Evolutionary conservation across 169 alveolate species (phyloP).

Genomic region (Plasmodium vinckei): DNA sequence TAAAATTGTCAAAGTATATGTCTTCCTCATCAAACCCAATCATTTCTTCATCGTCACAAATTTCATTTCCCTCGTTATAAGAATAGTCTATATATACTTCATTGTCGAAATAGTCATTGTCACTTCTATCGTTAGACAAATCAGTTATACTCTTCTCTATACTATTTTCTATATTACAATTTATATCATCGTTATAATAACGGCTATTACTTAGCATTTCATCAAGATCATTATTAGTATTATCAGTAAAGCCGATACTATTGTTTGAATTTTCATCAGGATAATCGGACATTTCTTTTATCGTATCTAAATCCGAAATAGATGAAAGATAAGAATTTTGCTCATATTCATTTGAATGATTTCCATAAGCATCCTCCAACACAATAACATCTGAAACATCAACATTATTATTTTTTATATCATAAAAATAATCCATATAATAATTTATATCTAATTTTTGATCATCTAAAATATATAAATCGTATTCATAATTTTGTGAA

Average conservation of each 20-base stretch:
- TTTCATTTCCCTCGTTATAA: no score
- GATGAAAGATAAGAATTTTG: constrained; percentile 47
- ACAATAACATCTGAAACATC: constrained; percentile 62
- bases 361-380: constrained; percentile 61
- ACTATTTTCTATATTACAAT: constrained; percentile 14
- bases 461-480: constrained; percentile 57
- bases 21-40: neutral
- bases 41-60: neutral
- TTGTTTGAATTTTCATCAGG: constrained; percentile 64
- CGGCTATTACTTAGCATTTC: neutral
- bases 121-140: constrained; percentile 1
- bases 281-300: constrained; percentile 74
- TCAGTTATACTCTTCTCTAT: neutral
- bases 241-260: neutral
- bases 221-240: neutral
- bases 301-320: constrained; percentile 32
- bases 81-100: neutral
- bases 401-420: constrained; percentile 51
- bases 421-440: constrained; percentile 62
- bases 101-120: constrained; percentile 1
- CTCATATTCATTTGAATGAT: constrained; percentile 47
- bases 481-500: constrained; percentile 37
- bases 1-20: neutral
- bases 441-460: constrained; percentile 41
- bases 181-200: neutral